Percentiles rank a stretch among this genome's conserved stretches.
These are phyloP conservation scores for Blastobotrys capitulatus DNA, from an alignment of 1,139 yeast genomes.

Conservation along the genomic window DNA sequence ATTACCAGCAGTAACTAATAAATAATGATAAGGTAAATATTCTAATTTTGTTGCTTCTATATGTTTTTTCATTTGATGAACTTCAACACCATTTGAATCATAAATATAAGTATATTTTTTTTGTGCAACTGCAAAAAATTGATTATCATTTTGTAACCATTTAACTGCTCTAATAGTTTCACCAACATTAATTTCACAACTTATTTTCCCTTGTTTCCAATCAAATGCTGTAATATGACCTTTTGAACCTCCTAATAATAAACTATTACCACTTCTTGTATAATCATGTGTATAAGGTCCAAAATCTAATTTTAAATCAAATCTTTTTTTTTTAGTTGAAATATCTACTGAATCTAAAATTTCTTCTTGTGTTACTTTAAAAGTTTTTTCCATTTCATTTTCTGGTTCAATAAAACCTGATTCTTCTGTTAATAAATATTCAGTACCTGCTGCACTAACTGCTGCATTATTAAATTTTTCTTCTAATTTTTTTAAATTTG, in stretches of 20 bases:
- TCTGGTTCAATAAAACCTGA: constrained; percentile 88
- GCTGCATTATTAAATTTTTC: constrained; percentile 73
- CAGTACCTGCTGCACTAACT: constrained; percentile 78
- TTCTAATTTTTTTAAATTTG: constrained; percentile 63
- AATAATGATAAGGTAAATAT: constrained; percentile 87
- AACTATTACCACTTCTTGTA: constrained; percentile 78
- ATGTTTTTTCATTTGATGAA: constrained; percentile 88
- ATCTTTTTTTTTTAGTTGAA: constrained; percentile 61
- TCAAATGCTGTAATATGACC: constrained; percentile 97
- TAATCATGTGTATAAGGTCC: constrained; percentile 87
- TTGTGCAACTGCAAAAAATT: constrained; percentile 94
- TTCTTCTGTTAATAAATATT: constrained; percentile 76
- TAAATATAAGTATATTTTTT: constrained; percentile 90
- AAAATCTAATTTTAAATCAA: constrained; percentile 69
- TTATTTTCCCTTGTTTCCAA: constrained; percentile 83
- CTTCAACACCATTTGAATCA: constrained; percentile 84
- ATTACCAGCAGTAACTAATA: constrained; percentile 82
- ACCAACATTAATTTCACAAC: constrained; percentile 75
- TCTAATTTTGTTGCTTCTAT: constrained; percentile 78
- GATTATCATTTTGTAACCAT: constrained; percentile 77
- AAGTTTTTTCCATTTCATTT: constrained; percentile 83
- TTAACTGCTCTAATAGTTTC: constrained; percentile 91
- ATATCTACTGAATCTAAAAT: constrained; percentile 74
- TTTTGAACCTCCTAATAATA: constrained; percentile 79
- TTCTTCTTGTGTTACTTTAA: constrained; percentile 76